These are phyloP conservation scores for Verticillium albo-atrum DNA, from an alignment of 2,329 filamentous ascomycete genomes.

Conservation along the genomic window DNA sequence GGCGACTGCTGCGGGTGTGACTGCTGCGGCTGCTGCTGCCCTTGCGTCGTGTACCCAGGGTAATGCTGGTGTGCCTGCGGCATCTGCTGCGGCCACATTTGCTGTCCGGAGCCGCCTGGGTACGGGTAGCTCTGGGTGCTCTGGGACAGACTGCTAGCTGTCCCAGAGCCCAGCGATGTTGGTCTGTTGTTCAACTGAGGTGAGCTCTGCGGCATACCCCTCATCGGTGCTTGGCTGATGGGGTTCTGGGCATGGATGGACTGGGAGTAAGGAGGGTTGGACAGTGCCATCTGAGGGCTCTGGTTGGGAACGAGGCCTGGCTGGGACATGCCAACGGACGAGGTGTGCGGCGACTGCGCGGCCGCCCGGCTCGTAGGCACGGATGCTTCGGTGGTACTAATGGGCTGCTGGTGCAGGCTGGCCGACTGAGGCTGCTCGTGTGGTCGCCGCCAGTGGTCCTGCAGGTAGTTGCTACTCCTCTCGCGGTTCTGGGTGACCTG, in stretches of 20 bases:
- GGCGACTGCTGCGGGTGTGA: conserved; percentile 49
- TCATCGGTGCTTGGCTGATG: conserved; percentile 67
- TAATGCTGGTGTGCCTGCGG: conserved; percentile 44
- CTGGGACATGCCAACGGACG: conserved; percentile 50
- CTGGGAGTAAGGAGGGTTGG: conserved; percentile 62
- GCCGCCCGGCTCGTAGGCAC: conserved; percentile 47
- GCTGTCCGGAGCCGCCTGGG: conserved; percentile 47
- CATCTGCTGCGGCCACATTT: conserved; percentile 66
- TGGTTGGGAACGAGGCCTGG: conserved; percentile 56
- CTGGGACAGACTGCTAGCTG: conserved; percentile 44
- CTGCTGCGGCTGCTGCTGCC: conserved; percentile 18
- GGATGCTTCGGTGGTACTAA: conserved; percentile 36
- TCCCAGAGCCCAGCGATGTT: conserved; percentile 46
- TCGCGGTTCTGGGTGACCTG: conserved; percentile 74
- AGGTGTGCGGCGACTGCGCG: conserved; percentile 51
- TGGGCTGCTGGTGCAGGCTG: conserved; percentile 39
- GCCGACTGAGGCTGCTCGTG: conserved; percentile 67
- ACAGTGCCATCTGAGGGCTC: conserved; percentile 60
- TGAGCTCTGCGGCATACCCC: conserved; percentile 60
- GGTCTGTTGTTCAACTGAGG: conserved; percentile 63
- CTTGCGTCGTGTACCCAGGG: conserved; percentile 18
- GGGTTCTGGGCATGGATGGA: conserved; percentile 67
- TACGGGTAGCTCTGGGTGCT: conserved; percentile 58
- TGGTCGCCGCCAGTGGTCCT: conserved; percentile 75
- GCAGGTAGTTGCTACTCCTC: conserved; percentile 73